Evolutionary conservation across 1,284 basidiomycete genomes (phyloP).

Genomic region (Neolentinus lepideus): DNA sequence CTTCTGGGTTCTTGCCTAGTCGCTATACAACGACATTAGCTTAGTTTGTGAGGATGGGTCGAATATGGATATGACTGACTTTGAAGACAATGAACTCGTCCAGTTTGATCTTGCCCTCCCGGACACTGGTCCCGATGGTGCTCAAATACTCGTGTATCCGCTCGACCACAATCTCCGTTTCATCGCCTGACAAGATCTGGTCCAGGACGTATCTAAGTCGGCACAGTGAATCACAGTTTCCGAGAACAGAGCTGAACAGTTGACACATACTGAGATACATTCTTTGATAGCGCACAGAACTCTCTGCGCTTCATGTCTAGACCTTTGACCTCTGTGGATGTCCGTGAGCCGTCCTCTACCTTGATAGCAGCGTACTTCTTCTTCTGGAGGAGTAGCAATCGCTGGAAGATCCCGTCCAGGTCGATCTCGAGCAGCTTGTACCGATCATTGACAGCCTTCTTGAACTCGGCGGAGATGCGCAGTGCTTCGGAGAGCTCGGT

Average conservation of each 20-base stretch:
- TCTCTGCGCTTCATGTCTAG: constrained; percentile 99
- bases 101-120: constrained; percentile 68
- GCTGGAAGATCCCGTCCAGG: constrained; percentile 90
- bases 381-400: constrained; percentile 92
- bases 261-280: constrained; percentile 75
- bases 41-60: background rate
- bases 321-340: constrained; percentile 90
- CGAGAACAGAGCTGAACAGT: no score
- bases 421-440: constrained; percentile 97
- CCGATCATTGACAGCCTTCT: constrained; percentile 92
- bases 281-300: constrained; percentile 90
- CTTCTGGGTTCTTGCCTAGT: constrained; percentile 90
- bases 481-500: constrained; percentile 84
- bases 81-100: constrained; percentile 97
- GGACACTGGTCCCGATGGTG: constrained; percentile 69
- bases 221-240: background rate
- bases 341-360: constrained; percentile 73
- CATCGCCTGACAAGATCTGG: constrained; percentile 87
- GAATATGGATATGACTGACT: constrained; percentile 29
- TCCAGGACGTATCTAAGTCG: constrained; percentile 73
- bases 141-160: constrained; percentile 91
- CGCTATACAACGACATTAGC: constrained; percentile 42
- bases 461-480: constrained; percentile 89
- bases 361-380: constrained; percentile 99
- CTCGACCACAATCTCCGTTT: constrained; percentile 85